Evolutionary conservation across 345 rosid species (phyloP).

Genomic region (Eucalyptus brandiana): DNA sequence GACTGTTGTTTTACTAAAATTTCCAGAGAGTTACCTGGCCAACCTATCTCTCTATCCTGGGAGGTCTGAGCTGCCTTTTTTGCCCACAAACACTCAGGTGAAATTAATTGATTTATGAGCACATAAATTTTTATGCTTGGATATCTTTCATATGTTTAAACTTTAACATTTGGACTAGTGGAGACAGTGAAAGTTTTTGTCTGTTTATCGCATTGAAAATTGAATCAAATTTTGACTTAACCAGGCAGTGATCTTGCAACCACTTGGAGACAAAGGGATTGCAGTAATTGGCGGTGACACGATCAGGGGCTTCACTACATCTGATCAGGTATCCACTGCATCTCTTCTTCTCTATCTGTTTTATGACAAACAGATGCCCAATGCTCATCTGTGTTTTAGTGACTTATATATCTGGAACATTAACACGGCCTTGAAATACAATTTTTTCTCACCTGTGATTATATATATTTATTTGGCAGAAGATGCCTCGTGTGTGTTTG

Average conservation of each 20-base stretch:
- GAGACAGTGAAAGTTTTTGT: neutral
- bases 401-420: neutral
- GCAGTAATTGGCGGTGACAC: constrained; percentile 80
- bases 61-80: constrained; percentile 77
- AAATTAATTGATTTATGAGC: neutral
- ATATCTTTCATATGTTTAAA: neutral
- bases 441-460: neutral
- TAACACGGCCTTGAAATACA: neutral
- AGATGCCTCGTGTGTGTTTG: neutral
- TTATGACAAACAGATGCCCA: neutral
- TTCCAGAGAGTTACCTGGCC: constrained; percentile 83
- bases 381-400: neutral
- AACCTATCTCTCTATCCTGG: constrained; percentile 89
- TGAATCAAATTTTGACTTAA: neutral
- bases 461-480: neutral
- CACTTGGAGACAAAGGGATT: constrained; percentile 74
- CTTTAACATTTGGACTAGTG: neutral
- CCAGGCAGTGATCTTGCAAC: constrained; percentile 91
- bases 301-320: constrained; percentile 74
- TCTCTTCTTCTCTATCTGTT: neutral
- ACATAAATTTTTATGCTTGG: neutral
- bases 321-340: constrained; percentile 60
- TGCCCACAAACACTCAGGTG: constrained; percentile 79
- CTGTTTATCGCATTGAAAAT: neutral
- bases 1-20: neutral